Conservation (phyloP, 2,329 filamentous ascomycete genomes). For the Talaromyces sp. region DNA sequence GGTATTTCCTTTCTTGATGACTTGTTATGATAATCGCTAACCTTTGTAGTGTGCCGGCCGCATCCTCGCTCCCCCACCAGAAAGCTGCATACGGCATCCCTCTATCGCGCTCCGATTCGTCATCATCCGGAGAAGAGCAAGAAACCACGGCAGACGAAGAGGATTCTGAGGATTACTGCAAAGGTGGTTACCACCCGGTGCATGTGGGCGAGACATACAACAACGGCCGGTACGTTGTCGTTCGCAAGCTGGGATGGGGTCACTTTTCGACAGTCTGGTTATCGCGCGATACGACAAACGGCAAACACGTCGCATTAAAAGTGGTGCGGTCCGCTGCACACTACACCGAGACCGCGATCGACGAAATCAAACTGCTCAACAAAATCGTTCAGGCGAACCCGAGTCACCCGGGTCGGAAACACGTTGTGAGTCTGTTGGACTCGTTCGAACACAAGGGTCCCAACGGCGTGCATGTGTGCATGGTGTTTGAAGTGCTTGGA, state of each 20-base stretch:
- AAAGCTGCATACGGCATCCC: constrained; percentile 52
- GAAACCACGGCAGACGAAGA: constrained; percentile 97
- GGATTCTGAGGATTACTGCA: constrained; percentile 98
- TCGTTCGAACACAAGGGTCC: constrained; percentile 97
- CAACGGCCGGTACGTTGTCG: constrained; percentile 91
- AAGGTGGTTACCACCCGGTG: constrained; percentile 96
- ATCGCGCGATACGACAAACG: constrained; percentile 77
- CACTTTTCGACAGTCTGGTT: constrained; percentile 97
- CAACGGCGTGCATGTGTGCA: constrained; percentile 94
- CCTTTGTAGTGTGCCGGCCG: constrained; percentile 26
- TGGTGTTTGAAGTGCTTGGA: constrained; percentile 97
- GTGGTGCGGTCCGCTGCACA: constrained; percentile 96
- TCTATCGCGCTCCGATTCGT: constrained; percentile 71
- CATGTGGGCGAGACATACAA: constrained; percentile 95
- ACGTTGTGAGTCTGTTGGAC: constrained; percentile 93
- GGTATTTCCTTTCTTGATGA: constrained; percentile 29
- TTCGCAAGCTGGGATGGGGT: constrained; percentile 96
- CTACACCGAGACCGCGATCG: constrained; percentile 97
- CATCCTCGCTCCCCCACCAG: constrained; percentile 44
- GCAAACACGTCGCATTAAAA: constrained; percentile 95
- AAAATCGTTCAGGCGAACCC: constrained; percentile 95
- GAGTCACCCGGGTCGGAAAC: constrained; percentile 86
- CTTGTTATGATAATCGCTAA: neutral
- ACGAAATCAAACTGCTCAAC: constrained; percentile 97
- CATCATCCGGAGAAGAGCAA: constrained; percentile 75